These are phyloP conservation scores for Hypoxylon perforatum DNA, from an alignment of 495 filamentous ascomycete genomes.

Conservation along the genomic window DNA sequence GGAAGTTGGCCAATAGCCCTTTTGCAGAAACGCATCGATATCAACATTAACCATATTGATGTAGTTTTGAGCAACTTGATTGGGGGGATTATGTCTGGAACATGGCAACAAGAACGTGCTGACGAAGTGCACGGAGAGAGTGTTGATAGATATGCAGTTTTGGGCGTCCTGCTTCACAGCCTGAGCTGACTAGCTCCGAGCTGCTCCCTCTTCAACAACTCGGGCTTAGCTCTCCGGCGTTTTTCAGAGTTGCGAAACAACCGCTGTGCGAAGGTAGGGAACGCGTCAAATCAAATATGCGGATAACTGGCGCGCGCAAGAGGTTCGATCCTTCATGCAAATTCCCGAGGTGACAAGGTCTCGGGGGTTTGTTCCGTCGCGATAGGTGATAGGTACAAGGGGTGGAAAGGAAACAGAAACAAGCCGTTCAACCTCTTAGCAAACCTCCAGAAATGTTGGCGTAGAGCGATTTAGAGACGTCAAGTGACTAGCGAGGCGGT, in stretches of 20 bases:
- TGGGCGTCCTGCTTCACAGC: slow-evolving; percentile 16
- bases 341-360: slow-evolving; percentile 1
- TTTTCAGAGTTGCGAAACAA: slow-evolving; percentile 7
- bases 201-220: slow-evolving; percentile 16
- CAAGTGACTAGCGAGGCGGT: slow-evolving; percentile 40
- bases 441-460: slow-evolving; percentile 2
- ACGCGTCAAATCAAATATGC: neutral
- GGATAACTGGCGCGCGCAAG: neutral
- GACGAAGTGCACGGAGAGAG: neutral
- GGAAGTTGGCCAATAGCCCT: slow-evolving; percentile 56
- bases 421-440: neutral
- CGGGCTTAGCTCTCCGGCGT: slow-evolving; percentile 20
- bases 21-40: slow-evolving; percentile 50
- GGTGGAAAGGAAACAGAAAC: neutral
- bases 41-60: slow-evolving; percentile 53
- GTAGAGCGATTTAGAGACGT: slow-evolving; percentile 25
- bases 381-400: slow-evolving; percentile 4
- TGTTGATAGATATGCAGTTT: slow-evolving; percentile 33
- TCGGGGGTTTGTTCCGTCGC: neutral
- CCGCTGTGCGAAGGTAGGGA: neutral
- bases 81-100: slow-evolving; percentile 20
- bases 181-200: slow-evolving; percentile 23
- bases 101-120: slow-evolving; percentile 25
- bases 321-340: slow-evolving; percentile 9
- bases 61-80: slow-evolving; percentile 24